Percentiles rank a stretch among this genome's conserved stretches.
These are phyloP conservation scores for Durotheca rogersii DNA, from an alignment of 495 filamentous ascomycete species.

Conservation along the genomic window DNA sequence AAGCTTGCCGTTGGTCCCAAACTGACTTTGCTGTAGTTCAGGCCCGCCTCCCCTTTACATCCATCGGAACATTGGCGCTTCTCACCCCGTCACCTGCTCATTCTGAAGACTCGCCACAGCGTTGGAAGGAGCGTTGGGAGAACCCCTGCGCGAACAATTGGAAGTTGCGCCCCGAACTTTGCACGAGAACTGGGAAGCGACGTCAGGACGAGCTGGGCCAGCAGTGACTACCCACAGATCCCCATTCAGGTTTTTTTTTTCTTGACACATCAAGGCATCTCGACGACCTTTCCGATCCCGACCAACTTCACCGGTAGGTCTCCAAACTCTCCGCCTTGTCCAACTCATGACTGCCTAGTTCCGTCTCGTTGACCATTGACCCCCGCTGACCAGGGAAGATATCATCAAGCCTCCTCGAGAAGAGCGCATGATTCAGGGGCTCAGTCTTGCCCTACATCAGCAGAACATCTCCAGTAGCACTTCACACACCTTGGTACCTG, in stretches of 20 bases:
- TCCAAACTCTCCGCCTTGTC: too few species aligned
- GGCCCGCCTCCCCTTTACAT: too few species aligned
- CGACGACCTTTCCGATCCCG: constrained; percentile 1
- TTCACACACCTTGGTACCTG: neutral
- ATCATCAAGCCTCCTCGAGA: neutral
- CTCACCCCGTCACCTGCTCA: too few species aligned
- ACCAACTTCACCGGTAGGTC: constrained; percentile 10
- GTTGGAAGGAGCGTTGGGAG: too few species aligned
- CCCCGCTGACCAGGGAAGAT: neutral
- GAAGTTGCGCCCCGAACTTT: too few species aligned
- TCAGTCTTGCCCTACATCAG: neutral
- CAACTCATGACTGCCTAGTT: too few species aligned
- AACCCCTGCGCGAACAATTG: too few species aligned
- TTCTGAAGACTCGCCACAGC: too few species aligned
- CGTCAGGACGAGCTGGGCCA: neutral
- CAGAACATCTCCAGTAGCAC: neutral
- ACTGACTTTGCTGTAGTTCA: too few species aligned
- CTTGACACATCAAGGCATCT: constrained; percentile 4
- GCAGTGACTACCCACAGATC: neutral
- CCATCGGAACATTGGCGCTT: too few species aligned
- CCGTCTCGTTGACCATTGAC: too few species aligned
- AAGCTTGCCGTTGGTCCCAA: too few species aligned
- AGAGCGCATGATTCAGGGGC: neutral
- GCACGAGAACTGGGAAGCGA: neutral
- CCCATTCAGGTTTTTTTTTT: constrained; percentile 3